phyloP scores from a whole-genome alignment of 2,329 filamentous ascomycete species.

The Sphaerulina vaccinii region DNA sequence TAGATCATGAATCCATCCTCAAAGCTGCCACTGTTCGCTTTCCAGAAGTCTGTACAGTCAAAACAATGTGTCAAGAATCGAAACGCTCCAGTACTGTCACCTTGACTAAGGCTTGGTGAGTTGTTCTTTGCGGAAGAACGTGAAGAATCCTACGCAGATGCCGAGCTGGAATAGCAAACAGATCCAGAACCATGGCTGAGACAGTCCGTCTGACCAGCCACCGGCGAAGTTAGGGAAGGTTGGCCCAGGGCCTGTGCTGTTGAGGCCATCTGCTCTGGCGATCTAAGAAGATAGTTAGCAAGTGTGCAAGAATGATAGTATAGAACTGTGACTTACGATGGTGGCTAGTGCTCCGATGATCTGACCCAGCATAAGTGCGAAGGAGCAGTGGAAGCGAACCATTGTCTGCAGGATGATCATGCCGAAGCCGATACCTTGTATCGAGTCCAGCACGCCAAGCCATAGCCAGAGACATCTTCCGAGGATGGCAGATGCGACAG shows the following conservation, averaged over 20 bases:
- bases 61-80: conserved; percentile 14
- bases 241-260: conserved; percentile 59
- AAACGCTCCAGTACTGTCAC: conserved; percentile 6
- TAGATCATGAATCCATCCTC: conserved; percentile 17
- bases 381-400: conserved; percentile 61
- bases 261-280: conserved; percentile 60
- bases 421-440: conserved; percentile 66
- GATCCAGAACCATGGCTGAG: conserved; percentile 61
- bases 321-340: conserved; percentile 40
- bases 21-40: conserved; percentile 5
- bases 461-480: conserved; percentile 64
- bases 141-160: conserved; percentile 58
- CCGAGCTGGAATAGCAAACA: conserved; percentile 57
- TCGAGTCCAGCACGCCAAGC: conserved; percentile 63
- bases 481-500: conserved; percentile 55
- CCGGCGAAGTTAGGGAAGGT: conserved; percentile 63
- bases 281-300: conserved; percentile 32
- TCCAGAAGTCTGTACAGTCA: conserved; percentile 21
- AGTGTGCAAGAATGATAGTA: neutral
- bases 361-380: conserved; percentile 61
- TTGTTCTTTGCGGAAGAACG: conserved; percentile 60
- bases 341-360: conserved; percentile 62
- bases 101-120: conserved; percentile 50
- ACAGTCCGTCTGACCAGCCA: conserved; percentile 47
- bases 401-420: conserved; percentile 65